These are phyloP conservation scores for Aspergillus uvarum DNA, from an alignment of 2,329 filamentous ascomycete species.

Conservation along the genomic window DNA sequence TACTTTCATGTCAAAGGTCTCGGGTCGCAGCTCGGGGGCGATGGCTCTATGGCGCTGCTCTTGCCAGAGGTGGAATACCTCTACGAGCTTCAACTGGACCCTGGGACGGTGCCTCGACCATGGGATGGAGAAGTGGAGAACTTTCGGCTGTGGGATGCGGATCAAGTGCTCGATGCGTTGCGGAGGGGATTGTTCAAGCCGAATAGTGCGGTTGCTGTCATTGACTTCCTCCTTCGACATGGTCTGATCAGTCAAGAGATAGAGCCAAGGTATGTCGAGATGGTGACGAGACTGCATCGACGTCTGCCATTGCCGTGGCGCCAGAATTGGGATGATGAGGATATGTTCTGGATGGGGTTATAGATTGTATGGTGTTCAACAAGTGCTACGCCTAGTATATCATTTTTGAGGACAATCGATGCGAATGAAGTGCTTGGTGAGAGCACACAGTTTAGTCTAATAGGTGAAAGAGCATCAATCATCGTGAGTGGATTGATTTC, in stretches of 20 bases:
- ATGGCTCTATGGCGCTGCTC: slow-evolving; percentile 14
- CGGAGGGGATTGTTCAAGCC: slow-evolving; percentile 29
- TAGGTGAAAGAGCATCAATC: too few relatives aligned
- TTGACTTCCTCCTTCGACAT: slow-evolving; percentile 36
- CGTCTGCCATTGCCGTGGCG: background rate
- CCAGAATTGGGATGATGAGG: too few relatives aligned
- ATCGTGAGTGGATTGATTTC: too few relatives aligned
- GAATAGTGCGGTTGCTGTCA: slow-evolving; percentile 32
- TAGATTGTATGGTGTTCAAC: too few relatives aligned
- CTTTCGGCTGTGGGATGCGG: slow-evolving; percentile 29
- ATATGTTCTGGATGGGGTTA: too few relatives aligned
- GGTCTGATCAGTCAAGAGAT: slow-evolving; percentile 31
- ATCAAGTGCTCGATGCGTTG: slow-evolving; percentile 29
- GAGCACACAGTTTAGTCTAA: too few relatives aligned
- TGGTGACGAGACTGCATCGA: slow-evolving; percentile 32
- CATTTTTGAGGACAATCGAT: too few relatives aligned
- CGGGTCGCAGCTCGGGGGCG: slow-evolving; percentile 10
- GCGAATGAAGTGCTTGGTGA: too few relatives aligned
- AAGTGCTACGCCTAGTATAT: too few relatives aligned
- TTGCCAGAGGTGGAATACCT: slow-evolving; percentile 35
- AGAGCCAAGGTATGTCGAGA: slow-evolving; percentile 31
- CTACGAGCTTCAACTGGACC: slow-evolving; percentile 33
- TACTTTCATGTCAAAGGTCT: slow-evolving; percentile 13
- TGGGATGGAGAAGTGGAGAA: slow-evolving; percentile 31
- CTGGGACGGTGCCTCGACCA: slow-evolving; percentile 24